phyloP scores from a whole-genome alignment of 1,284 basidiomycete species.

The Cryptococcus sp. region DNA sequence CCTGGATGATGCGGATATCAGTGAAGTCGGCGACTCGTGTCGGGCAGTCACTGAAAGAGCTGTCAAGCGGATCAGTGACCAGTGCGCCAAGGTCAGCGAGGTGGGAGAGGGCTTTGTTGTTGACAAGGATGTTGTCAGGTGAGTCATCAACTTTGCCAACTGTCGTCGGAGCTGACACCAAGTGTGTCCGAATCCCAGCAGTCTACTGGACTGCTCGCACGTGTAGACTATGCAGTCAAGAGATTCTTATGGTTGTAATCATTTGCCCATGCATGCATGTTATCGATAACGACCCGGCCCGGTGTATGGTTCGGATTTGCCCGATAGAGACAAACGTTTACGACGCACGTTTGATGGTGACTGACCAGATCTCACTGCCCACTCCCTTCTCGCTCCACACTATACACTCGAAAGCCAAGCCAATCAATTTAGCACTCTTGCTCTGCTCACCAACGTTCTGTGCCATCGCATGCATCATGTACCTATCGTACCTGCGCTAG shows the following conservation, averaged over 20 bases:
- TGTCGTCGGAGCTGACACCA: constrained; percentile 12
- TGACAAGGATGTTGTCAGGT: constrained; percentile 76
- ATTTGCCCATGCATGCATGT: not conserved
- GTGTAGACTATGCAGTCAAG: constrained; percentile 88
- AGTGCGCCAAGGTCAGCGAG: constrained; percentile 51
- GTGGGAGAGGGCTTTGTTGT: constrained; percentile 56
- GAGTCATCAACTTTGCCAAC: constrained; percentile 29
- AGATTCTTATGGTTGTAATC: constrained; percentile 68
- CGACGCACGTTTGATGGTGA: not conserved
- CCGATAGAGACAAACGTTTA: not conserved
- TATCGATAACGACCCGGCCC: not conserved
- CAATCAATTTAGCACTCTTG: not conserved
- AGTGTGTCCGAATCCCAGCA: constrained; percentile 75
- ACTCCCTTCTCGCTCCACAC: too few relatives aligned
- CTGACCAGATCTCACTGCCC: not conserved
- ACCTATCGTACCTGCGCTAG: not conserved
- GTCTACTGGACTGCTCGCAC: constrained; percentile 74
- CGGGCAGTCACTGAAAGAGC: constrained; percentile 70
- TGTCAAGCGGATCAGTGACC: constrained; percentile 63
- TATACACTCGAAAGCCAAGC: not conserved
- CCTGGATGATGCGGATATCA: constrained; percentile 50
- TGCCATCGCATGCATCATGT: not conserved
- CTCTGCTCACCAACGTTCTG: not conserved
- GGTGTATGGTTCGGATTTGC: not conserved
- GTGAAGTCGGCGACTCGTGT: constrained; percentile 53